These are phyloP conservation scores for Capronia americana DNA, from an alignment of 2,329 filamentous ascomycete genomes.

Conservation along the genomic window DNA sequence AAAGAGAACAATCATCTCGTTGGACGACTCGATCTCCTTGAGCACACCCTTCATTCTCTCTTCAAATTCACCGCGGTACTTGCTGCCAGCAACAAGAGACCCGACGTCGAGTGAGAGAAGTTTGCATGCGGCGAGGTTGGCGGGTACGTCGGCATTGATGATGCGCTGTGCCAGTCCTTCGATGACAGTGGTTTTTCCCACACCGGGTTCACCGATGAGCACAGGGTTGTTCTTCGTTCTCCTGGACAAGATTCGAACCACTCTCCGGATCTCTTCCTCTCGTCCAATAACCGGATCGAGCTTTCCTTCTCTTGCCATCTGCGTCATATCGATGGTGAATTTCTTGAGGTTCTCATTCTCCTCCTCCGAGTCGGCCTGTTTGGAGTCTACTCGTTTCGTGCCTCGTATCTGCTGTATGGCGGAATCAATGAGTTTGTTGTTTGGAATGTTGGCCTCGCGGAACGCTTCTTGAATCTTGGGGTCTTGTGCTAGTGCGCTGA, in stretches of 20 bases:
- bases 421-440: slow-evolving; percentile 85
- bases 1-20: slow-evolving; percentile 96
- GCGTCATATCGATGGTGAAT: slow-evolving; percentile 98
- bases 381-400: slow-evolving; percentile 91
- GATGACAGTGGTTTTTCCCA: slow-evolving; percentile 97
- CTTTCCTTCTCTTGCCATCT: slow-evolving; percentile 94
- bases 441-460: slow-evolving; percentile 87
- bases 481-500: slow-evolving; percentile 83
- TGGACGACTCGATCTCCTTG: slow-evolving; percentile 93
- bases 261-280: slow-evolving; percentile 88
- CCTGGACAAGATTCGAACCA: slow-evolving; percentile 89
- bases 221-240: slow-evolving; percentile 98
- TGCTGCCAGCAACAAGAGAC: slow-evolving; percentile 93
- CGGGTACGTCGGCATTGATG: slow-evolving; percentile 94
- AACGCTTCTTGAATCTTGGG: slow-evolving; percentile 73
- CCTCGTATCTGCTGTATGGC: slow-evolving; percentile 92
- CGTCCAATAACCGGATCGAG: slow-evolving; percentile 95
- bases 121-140: slow-evolving; percentile 92
- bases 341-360: slow-evolving; percentile 97
- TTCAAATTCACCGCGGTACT: slow-evolving; percentile 98
- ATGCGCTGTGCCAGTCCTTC: slow-evolving; percentile 94
- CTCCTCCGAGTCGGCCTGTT: slow-evolving; percentile 88
- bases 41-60: slow-evolving; percentile 99
- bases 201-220: slow-evolving; percentile 96
- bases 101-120: slow-evolving; percentile 95